Conservation (phyloP, 345 rosid genomes). For the Hibiscus trionum region DNA sequence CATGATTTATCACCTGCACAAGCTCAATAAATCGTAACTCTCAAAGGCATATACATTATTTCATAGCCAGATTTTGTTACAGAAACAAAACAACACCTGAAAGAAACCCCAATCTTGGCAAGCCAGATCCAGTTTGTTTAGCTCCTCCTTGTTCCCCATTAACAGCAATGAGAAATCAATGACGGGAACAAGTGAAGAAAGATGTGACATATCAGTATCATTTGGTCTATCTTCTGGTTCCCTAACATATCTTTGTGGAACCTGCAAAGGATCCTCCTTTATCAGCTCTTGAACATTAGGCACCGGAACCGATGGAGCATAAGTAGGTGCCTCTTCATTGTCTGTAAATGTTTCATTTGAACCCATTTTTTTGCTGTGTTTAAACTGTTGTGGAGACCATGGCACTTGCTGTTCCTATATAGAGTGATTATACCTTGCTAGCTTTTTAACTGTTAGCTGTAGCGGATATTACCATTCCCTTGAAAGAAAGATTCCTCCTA, state of each 20-base stretch:
- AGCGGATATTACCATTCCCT: background rate
- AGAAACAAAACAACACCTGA: background rate
- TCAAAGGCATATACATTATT: background rate
- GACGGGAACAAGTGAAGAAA: slow-evolving; percentile 20
- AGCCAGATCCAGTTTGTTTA: slow-evolving; percentile 22
- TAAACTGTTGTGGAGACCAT: background rate
- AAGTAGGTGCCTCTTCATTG: slow-evolving; percentile 10
- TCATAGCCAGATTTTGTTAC: background rate
- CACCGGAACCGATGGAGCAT: slow-evolving; percentile 19
- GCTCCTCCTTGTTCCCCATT: slow-evolving; percentile 15
- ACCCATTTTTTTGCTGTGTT: slow-evolving; percentile 3
- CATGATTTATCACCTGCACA: slow-evolving; percentile 25
- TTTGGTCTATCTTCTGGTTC: slow-evolving; percentile 12
- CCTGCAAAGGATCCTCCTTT: slow-evolving; percentile 18
- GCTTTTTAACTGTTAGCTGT: background rate
- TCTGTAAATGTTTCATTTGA: slow-evolving; percentile 3
- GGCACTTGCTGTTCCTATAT: background rate
- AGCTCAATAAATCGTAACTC: background rate
- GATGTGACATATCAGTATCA: slow-evolving; percentile 1
- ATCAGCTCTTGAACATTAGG: slow-evolving; percentile 31
- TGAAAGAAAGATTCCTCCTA: background rate
- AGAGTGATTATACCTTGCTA: background rate
- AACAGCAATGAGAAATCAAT: slow-evolving; percentile 19
- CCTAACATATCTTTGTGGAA: slow-evolving; percentile 25
- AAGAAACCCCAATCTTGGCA: slow-evolving; percentile 29